Evolutionary conservation across 2,329 filamentous ascomycete species (phyloP).

Genomic region (Penicillium sp.): DNA sequence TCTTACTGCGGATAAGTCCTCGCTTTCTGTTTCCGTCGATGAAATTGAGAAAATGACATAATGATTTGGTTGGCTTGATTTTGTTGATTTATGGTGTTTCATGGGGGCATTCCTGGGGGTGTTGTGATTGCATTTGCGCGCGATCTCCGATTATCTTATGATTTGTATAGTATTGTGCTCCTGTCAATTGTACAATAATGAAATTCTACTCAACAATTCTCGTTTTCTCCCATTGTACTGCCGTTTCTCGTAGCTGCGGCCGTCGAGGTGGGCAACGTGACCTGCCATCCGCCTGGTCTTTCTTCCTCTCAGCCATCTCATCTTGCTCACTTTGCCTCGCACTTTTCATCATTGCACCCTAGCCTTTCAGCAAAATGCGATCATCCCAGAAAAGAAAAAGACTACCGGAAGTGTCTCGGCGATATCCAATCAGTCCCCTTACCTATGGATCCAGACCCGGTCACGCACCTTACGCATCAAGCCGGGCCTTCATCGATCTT

Average conservation of each 20-base stretch:
- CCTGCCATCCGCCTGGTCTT: background rate
- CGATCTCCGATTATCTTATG: conserved; percentile 4
- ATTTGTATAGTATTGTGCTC: conserved; percentile 17
- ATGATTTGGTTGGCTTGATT: conserved; percentile 8
- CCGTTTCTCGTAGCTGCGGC: background rate
- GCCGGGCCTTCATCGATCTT: conserved; percentile 5
- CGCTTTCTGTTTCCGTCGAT: conserved; percentile 56
- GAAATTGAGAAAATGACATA: conserved; percentile 15
- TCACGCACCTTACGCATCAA: conserved; percentile 5
- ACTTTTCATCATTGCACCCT: background rate
- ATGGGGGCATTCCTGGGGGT: conserved; percentile 8
- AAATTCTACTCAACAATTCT: conserved; percentile 5
- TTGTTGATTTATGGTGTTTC: conserved; percentile 11
- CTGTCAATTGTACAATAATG: conserved; percentile 14
- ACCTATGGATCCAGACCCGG: conserved; percentile 10
- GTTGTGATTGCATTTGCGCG: conserved; percentile 5
- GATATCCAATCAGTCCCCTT: conserved; percentile 17
- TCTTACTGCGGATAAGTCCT: conserved; percentile 66
- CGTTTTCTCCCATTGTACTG: background rate
- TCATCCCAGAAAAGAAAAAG: conserved; percentile 22
- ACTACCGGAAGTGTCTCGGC: conserved; percentile 4
- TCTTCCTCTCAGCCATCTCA: background rate
- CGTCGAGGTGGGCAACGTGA: conserved; percentile 1
- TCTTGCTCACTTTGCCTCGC: background rate
- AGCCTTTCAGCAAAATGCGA: conserved; percentile 9